Evolutionary conservation across 2,329 filamentous ascomycete species (phyloP), one percentile per base, ranked within the genome.

Genomic region (Knufia petricola): DNA sequence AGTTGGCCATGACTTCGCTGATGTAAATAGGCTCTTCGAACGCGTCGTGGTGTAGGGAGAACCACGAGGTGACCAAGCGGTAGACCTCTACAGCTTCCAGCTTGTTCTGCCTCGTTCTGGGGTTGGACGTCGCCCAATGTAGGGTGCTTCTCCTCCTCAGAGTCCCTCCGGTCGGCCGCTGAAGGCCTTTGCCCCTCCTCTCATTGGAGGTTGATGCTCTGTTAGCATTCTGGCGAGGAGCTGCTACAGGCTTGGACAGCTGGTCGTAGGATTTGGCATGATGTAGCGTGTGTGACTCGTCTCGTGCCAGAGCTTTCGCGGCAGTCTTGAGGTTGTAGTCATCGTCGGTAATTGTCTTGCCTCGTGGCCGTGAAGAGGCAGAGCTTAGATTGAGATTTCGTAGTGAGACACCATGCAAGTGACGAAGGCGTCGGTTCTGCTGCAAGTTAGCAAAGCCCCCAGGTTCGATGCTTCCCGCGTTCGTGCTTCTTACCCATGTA

Each of bases 51-150:
- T 95, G 89, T 45, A 95, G 63, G 2, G 87, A 85, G 65, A 94
- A 92, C 74, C 94, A 95, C 13, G 83, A 81, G 66, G 95, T 85
- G n/a, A 83, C 87, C 66, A 92, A 81, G 45, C 79, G 76, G 58
- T 74, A 78, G 46, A 81, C 79, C 23, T 85, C 78, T 6, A 86
- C 76, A 55, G 82, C 75, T 64, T 92, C 85, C 36, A 95, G 70
- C 62, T 81, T 83, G 64, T 80, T 81, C 69, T 95, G 88, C 48
- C 87, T 66, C 12, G 69, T 67, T 51, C 70, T 69, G 1, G 79
- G 77, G 52, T 73, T 77, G 2, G 77, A 75, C 50, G 75, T 76
- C 10, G 69, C 71, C 81, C 80, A 84, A 52, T 80, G 77, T 42
- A 82, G 62, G 21, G 79, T 84, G 55, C 75, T 80, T 52, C 78